phyloP scores from a whole-genome alignment of 345 rosid species.

The Sonneratia alba region DNA sequence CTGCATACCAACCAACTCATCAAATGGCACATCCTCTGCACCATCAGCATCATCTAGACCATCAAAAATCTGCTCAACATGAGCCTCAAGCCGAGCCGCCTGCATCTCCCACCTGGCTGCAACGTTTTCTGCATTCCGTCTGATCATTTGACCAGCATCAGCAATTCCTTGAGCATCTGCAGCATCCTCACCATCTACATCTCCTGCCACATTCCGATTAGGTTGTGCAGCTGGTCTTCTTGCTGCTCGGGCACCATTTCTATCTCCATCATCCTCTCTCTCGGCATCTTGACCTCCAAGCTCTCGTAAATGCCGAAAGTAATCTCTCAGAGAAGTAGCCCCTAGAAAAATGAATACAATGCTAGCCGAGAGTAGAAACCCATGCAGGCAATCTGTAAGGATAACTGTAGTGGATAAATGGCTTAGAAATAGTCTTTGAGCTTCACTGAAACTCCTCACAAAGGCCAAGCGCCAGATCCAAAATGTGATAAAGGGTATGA shows the following conservation, averaged over 20 bases:
- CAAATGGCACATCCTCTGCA: constrained; percentile 99
- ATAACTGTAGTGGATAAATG: constrained; percentile 74
- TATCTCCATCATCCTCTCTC: constrained; percentile 87
- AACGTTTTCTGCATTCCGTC: constrained; percentile 94
- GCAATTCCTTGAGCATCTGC: constrained; percentile 69
- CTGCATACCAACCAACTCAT: constrained; percentile 99
- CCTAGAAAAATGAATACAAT: constrained; percentile 94
- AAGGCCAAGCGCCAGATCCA: constrained; percentile 98
- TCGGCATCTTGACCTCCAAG: constrained; percentile 92
- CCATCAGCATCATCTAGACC: constrained; percentile 98
- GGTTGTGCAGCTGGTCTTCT: constrained; percentile 65
- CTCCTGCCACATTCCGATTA: constrained; percentile 73
- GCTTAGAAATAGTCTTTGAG: constrained; percentile 84
- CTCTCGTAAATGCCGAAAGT: constrained; percentile 89
- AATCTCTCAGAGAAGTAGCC: constrained; percentile 93
- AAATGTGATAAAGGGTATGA: constrained; percentile 86
- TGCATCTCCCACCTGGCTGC: constrained; percentile 98
- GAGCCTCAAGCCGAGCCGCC: constrained; percentile 99
- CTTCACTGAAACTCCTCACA: constrained; percentile 88
- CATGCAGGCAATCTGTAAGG: constrained; percentile 96
- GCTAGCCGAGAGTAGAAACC: constrained; percentile 95
- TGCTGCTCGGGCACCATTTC: constrained; percentile 83
- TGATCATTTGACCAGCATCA: constrained; percentile 59
- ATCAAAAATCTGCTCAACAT: constrained; percentile 98
- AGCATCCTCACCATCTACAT: constrained; percentile 74